phyloP scores from a whole-genome alignment of 2,329 filamentous ascomycete species.

The Sporothrix humicola region DNA sequence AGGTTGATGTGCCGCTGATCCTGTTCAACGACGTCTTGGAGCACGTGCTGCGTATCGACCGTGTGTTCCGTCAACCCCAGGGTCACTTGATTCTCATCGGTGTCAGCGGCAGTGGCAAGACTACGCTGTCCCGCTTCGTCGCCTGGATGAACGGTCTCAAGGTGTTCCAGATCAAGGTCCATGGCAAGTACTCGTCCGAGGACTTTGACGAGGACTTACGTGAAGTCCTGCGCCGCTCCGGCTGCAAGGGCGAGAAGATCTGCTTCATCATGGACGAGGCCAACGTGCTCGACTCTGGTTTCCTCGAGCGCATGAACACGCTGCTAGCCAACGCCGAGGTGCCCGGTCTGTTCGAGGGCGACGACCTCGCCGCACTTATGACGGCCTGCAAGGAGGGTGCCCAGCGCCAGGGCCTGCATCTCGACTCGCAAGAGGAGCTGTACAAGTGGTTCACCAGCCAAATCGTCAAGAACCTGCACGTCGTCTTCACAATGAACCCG shows the following conservation, averaged over 20 bases:
- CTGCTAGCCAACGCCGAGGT: conserved; percentile 99
- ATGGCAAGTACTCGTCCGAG: conserved; percentile 96
- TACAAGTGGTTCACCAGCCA: conserved; percentile 99
- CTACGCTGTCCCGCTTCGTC: conserved; percentile 94
- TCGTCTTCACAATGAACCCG: conserved; percentile 99
- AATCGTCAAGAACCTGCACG: conserved; percentile 97
- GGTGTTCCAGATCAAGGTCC: conserved; percentile 99
- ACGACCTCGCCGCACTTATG: conserved; percentile 98
- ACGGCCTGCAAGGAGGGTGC: conserved; percentile 98
- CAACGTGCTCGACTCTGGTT: conserved; percentile 97
- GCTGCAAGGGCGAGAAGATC: conserved; percentile 98
- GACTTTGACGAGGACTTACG: conserved; percentile 98
- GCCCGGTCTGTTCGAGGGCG: conserved; percentile 97
- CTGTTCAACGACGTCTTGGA: conserved; percentile 99
- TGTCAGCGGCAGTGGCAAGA: conserved; percentile 98
- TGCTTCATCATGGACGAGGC: conserved; percentile 99
- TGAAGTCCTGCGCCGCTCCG: conserved; percentile 88
- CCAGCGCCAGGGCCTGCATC: conserved; percentile 89
- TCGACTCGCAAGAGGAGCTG: conserved; percentile 98
- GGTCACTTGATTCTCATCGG: conserved; percentile 98
- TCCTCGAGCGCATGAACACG: conserved; percentile 99
- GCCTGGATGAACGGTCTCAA: conserved; percentile 99
- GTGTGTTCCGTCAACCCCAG: conserved; percentile 97
- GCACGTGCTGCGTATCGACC: conserved; percentile 96
- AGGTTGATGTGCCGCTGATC: conserved; percentile 96